Evolutionary conservation across 1,139 yeast species (phyloP).

Genomic region (Saccharomyces hybrid): DNA sequence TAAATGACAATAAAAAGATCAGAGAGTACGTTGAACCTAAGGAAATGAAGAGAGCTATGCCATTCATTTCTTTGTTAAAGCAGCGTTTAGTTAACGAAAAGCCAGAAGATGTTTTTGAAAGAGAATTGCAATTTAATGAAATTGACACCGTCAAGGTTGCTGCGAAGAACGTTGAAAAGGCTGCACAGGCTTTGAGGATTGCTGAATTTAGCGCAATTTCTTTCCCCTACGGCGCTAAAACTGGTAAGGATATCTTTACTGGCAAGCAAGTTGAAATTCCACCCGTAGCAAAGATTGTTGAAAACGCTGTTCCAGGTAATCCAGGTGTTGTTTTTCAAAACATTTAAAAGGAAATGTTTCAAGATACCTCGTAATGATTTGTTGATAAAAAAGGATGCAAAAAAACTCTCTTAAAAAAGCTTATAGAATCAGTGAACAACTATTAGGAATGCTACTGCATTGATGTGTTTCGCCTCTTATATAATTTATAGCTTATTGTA

Average conservation of each 20-base stretch:
- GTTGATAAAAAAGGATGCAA: neutral
- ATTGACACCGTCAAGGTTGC: slow-evolving; percentile 52
- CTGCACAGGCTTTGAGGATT: slow-evolving; percentile 51
- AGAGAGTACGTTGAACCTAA: slow-evolving; percentile 57
- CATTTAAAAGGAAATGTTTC: slow-evolving; percentile 21
- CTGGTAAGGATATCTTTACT: slow-evolving; percentile 58
- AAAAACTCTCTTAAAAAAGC: neutral
- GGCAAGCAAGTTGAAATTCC: slow-evolving; percentile 65
- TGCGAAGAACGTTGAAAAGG: slow-evolving; percentile 50
- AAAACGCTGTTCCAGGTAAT: slow-evolving; percentile 83
- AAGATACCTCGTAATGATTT: neutral
- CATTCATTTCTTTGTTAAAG: slow-evolving; percentile 80
- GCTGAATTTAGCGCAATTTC: slow-evolving; percentile 52
- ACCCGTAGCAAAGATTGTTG: slow-evolving; percentile 61
- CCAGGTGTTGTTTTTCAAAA: slow-evolving; percentile 81
- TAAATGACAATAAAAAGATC: slow-evolving; percentile 55
- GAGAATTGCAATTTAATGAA: slow-evolving; percentile 81
- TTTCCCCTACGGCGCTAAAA: slow-evolving; percentile 50
- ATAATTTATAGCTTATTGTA: neutral
- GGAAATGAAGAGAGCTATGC: slow-evolving; percentile 96
- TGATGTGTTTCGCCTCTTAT: neutral
- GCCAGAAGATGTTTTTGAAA: slow-evolving; percentile 73
- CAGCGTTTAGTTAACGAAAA: slow-evolving; percentile 62
- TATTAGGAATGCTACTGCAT: neutral
- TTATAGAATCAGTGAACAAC: neutral